These are phyloP conservation scores for Diaporthe helianthi DNA, from an alignment of 2,329 filamentous ascomycete genomes.

Conservation along the genomic window DNA sequence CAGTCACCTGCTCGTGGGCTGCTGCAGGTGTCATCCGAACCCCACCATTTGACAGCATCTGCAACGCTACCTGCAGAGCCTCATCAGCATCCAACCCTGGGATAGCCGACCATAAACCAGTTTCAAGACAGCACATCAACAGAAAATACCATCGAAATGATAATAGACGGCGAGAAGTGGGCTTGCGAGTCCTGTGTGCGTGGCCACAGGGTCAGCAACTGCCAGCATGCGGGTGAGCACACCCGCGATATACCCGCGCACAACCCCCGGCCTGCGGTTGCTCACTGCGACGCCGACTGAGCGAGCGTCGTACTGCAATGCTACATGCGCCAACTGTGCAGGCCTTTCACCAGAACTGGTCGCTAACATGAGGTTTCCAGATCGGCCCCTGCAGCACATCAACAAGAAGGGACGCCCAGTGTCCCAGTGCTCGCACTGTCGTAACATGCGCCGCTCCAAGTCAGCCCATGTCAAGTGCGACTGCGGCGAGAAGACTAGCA, in stretches of 20 bases:
- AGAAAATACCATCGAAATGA: slow-evolving; percentile 60
- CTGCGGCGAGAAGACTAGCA: slow-evolving; percentile 90
- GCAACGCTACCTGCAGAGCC: slow-evolving; percentile 17
- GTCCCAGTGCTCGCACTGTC: slow-evolving; percentile 97
- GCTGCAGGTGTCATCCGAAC: slow-evolving; percentile 30
- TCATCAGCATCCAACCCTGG: slow-evolving; percentile 6
- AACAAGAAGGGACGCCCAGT: slow-evolving; percentile 98
- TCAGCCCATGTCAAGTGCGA: slow-evolving; percentile 96
- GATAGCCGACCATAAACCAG: neutral
- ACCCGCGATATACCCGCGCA: slow-evolving; percentile 39
- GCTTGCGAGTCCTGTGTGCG: slow-evolving; percentile 98
- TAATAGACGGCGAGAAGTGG: slow-evolving; percentile 95
- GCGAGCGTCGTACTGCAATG: slow-evolving; percentile 26
- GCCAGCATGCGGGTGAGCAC: slow-evolving; percentile 88
- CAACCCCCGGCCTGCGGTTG: neutral
- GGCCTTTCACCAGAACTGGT: neutral
- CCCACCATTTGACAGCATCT: slow-evolving; percentile 28
- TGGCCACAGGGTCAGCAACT: slow-evolving; percentile 98
- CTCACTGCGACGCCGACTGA: slow-evolving; percentile 1
- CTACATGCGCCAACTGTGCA: slow-evolving; percentile 3
- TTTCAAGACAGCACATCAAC: neutral
- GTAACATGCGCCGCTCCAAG: slow-evolving; percentile 93
- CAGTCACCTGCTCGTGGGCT: slow-evolving; percentile 23
- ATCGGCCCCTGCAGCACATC: slow-evolving; percentile 90
- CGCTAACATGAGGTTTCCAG: slow-evolving; percentile 53